Evolutionary conservation across 176 grass and related monocot species (phyloP), one percentile per base, ranked within the genome.

Genomic region (Carex cristatella): DNA sequence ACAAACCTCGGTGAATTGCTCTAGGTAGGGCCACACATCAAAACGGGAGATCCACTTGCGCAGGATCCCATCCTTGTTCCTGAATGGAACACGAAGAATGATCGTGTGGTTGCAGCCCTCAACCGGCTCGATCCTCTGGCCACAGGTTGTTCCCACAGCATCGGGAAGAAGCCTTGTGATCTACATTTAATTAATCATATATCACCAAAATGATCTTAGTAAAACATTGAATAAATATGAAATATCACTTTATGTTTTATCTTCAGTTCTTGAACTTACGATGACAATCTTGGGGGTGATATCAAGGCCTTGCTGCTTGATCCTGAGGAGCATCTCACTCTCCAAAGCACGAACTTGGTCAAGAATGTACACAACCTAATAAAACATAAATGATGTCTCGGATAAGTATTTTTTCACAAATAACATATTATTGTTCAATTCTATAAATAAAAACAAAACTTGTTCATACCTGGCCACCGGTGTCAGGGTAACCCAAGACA

Each of bases 21-120:
- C 95, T 65, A 98, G 89, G 86, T 90, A 98, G 44, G 95, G 95
- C 95, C 95, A 98, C 49, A 98, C 95, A 89, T 98, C 95, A 75
- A 98, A 98, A 84, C 96, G 93, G 7, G 93, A 95, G 85, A 92
- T 99, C 96, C 96, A 99, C 91, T 91, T 95, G 69, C 96, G 91
- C 61, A 95, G 85, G 31, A 95, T 87, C 3, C 96, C 93, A 1
- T 90, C 91, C 79, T 98, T 89, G 33, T 84, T 98, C 86, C 95
- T 93, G 61, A 98, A 98, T 61, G 95, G 95, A 66, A 98, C 91
- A 82, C 95, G 91, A 4, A 98, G 87, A 83, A 98, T 98, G 83
- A 92, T 92, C 5, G 95, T 94, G 83, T 94, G 89, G 86, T 94
- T 85, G 32, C 92, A 94, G 49, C 95, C 95, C 61, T 92, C 88